Evolutionary conservation across 2,329 filamentous ascomycete species (phyloP), one percentile per base, ranked within the genome.

Genomic region (Samsoniella hepiali): DNA sequence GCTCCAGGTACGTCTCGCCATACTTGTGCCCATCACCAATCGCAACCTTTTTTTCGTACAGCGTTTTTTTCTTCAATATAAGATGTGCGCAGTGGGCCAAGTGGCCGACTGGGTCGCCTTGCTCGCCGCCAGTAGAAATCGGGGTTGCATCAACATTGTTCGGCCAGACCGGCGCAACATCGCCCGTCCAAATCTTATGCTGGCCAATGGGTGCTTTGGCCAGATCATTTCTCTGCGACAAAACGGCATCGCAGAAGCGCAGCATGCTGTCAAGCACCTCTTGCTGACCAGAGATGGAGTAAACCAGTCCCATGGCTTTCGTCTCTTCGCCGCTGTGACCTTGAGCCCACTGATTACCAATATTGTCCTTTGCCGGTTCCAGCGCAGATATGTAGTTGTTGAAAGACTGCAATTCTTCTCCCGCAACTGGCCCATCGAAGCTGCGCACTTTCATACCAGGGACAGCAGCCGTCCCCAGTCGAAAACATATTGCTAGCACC

Each of bases 91-190:
- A 58, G 38, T 13, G 9, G 27, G 55, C 55, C n/a, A 58, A 36
- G n/a, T 58, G 55, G 40, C 55, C 55, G n/a, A 58, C 55, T 8
- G 55, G 55, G 27, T 58, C 55, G 40, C 55, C 55, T n/a, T 58
- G 55, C 55, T 58, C 55, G 40, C 55, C 55, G 22, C 55, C 55
- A 34, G 55, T 58, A 3, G 55, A 34, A 15, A 58, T 38, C 6
- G 55, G 55, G 5, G 3, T 36, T 5, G 22, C 29, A 15, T 47
- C 40, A 45, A 58, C 44, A 15, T 34, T 58, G 38, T 58, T 58
- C 13, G 55, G 55, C 55, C 55, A 58, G 29, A 58, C 55, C 4
- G 55, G 55, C 7, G 55, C 55, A 32, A 58, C 22, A 34, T 58
- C 55, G 29, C 55, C 55, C 8, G 55, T 58, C 55, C 55, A 58